A percentile compares a stretch with the other conserved stretches of the same genome.
phyloP scores from a whole-genome alignment of 164 flowering plant species.

The Nymphaea colorata region DNA sequence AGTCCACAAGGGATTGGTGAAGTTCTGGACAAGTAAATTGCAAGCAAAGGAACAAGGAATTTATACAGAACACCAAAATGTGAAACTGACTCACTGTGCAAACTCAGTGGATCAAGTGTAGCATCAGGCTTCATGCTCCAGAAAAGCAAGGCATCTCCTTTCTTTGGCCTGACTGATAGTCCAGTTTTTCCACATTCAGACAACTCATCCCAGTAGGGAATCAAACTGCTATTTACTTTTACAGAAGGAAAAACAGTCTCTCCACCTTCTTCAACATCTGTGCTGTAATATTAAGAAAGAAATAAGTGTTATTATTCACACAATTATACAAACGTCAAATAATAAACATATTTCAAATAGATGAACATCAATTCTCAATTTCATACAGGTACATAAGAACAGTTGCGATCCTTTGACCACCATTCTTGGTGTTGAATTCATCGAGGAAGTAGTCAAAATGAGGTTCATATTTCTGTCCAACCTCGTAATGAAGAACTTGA shows the following conservation, averaged over 20 bases:
- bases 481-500: constrained; percentile 89
- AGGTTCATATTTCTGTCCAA: constrained; percentile 87
- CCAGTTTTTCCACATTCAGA: constrained; percentile 80
- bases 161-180: constrained; percentile 72
- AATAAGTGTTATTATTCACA: background rate
- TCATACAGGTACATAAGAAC: constrained; percentile 91
- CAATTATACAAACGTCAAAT: background rate
- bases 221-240: constrained; percentile 54
- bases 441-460: constrained; percentile 88
- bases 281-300: constrained; percentile 27
- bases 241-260: constrained; percentile 89
- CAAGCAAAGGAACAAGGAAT: constrained; percentile 40
- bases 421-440: constrained; percentile 67
- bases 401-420: constrained; percentile 91
- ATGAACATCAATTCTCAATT: background rate
- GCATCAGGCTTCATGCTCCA: constrained; percentile 98
- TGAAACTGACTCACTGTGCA: constrained; percentile 53
- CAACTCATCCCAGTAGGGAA: constrained; percentile 72
- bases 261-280: constrained; percentile 98
- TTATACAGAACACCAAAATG: background rate
- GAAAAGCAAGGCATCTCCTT: constrained; percentile 93
- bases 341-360: background rate
- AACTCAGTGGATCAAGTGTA: constrained; percentile 72
- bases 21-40: constrained; percentile 73
- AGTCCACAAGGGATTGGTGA: background rate